Conservation (phyloP, 1,284 basidiomycete genomes). For the Sphaerobolus stellatus region DNA sequence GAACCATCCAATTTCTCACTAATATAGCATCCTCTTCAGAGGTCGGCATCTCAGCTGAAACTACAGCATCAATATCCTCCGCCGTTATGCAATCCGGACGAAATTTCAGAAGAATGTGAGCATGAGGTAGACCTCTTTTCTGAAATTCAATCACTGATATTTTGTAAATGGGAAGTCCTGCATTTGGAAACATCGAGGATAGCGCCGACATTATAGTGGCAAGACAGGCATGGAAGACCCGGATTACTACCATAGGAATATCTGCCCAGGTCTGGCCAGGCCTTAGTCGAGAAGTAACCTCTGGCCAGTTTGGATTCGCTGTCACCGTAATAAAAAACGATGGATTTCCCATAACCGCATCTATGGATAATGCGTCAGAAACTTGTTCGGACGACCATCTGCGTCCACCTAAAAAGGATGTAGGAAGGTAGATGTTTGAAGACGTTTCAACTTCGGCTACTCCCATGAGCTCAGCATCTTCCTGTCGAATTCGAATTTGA, state of each 20-base stretch:
- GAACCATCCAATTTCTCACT: no score
- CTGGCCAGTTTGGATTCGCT: constrained; percentile 39
- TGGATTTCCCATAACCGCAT: constrained; percentile 26
- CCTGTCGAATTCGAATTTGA: constrained; percentile 23
- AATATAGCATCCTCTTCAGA: no score
- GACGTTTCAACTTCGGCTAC: constrained; percentile 13
- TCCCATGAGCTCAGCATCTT: constrained; percentile 27
- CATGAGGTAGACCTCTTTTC: constrained; percentile 39
- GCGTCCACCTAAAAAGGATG: constrained; percentile 34
- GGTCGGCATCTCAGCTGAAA: no score
- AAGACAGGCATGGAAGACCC: constrained; percentile 35
- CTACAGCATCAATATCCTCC: no score
- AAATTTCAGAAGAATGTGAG: no score
- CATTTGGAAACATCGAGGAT: constrained; percentile 24
- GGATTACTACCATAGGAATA: constrained; percentile 31
- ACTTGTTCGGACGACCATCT: constrained; percentile 35
- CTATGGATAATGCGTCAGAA: constrained; percentile 36
- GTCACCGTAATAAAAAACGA: constrained; percentile 41
- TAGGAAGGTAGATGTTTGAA: constrained; percentile 32
- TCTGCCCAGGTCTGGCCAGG: constrained; percentile 33
- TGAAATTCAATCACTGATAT: constrained; percentile 40
- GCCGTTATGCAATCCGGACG: no score
- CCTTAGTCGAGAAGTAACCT: constrained; percentile 28
- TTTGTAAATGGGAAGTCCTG: constrained; percentile 24
- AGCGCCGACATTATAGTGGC: constrained; percentile 21